Conservation (phyloP, 208 protist genomes). For the Trypanosoma boissoni region DNA sequence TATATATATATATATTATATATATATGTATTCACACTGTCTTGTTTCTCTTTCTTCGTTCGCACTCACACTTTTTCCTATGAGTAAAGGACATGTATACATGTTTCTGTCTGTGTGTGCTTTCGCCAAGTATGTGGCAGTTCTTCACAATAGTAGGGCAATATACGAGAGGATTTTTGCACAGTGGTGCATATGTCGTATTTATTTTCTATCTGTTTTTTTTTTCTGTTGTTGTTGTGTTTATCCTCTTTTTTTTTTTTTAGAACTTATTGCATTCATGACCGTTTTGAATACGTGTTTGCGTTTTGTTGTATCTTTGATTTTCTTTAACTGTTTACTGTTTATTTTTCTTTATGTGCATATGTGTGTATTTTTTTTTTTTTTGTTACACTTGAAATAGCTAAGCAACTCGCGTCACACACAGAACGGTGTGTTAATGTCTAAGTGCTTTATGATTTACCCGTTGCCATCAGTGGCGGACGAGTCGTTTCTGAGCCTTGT, state of each 20-base stretch:
- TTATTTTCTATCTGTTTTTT: background rate
- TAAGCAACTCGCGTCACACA: too few relatives aligned
- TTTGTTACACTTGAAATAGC: too few relatives aligned
- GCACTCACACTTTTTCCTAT: too few relatives aligned
- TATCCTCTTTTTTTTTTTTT: slow-evolving; percentile 11
- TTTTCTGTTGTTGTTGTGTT: background rate
- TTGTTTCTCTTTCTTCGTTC: too few relatives aligned
- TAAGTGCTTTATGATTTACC: slow-evolving; percentile 61
- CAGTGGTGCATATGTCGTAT: background rate
- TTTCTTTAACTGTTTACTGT: slow-evolving; percentile 10
- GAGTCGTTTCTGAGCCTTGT: slow-evolving; percentile 62
- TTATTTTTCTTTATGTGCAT: slow-evolving; percentile 1
- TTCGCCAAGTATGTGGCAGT: too few relatives aligned
- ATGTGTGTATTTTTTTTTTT: slow-evolving; percentile 19
- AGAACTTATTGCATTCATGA: too few relatives aligned
- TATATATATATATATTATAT: too few relatives aligned
- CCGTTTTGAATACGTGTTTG: too few relatives aligned
- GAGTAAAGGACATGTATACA: background rate
- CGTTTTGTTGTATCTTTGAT: too few relatives aligned
- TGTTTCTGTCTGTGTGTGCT: background rate
- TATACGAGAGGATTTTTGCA: too few relatives aligned
- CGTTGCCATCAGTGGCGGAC: slow-evolving; percentile 62
- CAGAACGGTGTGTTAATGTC: slow-evolving; percentile 12
- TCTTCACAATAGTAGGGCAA: too few relatives aligned
- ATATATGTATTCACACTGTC: too few relatives aligned